phyloP scores from a whole-genome alignment of 495 filamentous ascomycete genomes.

The Penicillium paradoxum region DNA sequence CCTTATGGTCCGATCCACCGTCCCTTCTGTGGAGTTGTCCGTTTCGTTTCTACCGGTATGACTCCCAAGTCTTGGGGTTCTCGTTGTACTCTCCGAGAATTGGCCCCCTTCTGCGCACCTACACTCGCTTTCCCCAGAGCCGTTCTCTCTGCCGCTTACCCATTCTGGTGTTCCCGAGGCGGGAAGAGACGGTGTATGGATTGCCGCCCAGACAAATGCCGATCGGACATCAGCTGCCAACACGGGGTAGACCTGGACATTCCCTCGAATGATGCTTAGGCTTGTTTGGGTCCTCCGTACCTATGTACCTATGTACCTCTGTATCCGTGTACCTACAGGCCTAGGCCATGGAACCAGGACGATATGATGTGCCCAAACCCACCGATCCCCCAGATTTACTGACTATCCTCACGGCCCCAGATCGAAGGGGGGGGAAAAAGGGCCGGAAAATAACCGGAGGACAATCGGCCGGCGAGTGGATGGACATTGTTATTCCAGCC shows the following conservation, averaged over 20 bases:
- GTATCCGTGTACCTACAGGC: neutral
- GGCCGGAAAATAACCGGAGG: constrained; percentile 9
- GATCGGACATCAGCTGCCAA: constrained; percentile 17
- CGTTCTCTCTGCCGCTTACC: constrained; percentile 15
- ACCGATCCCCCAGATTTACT: constrained; percentile 7
- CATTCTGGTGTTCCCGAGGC: constrained; percentile 23
- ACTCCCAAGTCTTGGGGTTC: neutral
- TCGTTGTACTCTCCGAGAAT: constrained; percentile 20
- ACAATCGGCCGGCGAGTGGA: constrained; percentile 2
- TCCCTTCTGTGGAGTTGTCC: neutral
- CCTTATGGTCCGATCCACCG: constrained; percentile 4
- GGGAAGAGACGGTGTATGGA: constrained; percentile 9
- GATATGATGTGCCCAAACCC: neutral
- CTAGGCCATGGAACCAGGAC: neutral
- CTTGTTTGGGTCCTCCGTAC: too few species aligned
- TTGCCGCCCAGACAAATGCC: constrained; percentile 14
- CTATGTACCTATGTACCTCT: too few species aligned
- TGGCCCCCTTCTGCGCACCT: neutral
- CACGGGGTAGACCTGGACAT: neutral
- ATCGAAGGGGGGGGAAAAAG: neutral
- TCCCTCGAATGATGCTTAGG: too few species aligned
- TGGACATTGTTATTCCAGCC: constrained; percentile 16
- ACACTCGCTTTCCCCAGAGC: neutral
- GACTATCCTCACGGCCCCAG: neutral
- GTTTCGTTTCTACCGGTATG: neutral